Evolutionary conservation across 2,329 filamentous ascomycete species (phyloP), one percentile per base, ranked within the genome.

Genomic region (Achaetomium macrosporum): DNA sequence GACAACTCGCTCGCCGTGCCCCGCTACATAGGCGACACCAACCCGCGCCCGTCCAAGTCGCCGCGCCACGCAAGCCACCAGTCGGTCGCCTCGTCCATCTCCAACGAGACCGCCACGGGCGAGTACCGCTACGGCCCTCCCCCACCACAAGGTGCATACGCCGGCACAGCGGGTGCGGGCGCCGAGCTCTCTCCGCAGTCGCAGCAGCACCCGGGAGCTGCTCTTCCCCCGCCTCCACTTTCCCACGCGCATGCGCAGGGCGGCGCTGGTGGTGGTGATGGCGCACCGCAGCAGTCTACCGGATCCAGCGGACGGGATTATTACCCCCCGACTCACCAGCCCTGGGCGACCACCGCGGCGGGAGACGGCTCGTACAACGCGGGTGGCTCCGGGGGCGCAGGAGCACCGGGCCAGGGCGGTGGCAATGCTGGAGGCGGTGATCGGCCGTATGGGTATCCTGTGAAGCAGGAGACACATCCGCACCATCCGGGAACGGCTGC

Each of bases 41-140:
- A 76, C 58, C 72, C 76, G 6, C 73, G 79, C 19, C 77, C 79
- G 15, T 68, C 75, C 36, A 83, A 83, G 66, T 80, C 77, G 59
- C 77, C 79, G 0, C 74, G 80, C 2, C 76, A 81, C 54, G 70
- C 68, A 11, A 75, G 71, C 63, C 76, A 82, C 57, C 76, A 76
- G 47, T 80, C 79, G 1, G 70, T 81, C 60, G 66, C 68, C 12
- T 69, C 72, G 37, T 77, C 78, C 19, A 68, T 79, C 31, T 68
- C 71, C 35, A 74, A 72, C 62, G 73, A 73, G 46, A 78, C 80
- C 39, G 64, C 72, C 4, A 68, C 77, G 0, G 70, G 73, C 19
- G 79, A 83, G 61, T 83, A 83, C 63, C 74, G 80, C 48, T 83
- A 82, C 57, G 75, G 76, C 2, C 72, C 78, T 2, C 72, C 69